phyloP scores from a whole-genome alignment of 2,329 filamentous ascomycete species.

The Aspergillus japonicus region DNA sequence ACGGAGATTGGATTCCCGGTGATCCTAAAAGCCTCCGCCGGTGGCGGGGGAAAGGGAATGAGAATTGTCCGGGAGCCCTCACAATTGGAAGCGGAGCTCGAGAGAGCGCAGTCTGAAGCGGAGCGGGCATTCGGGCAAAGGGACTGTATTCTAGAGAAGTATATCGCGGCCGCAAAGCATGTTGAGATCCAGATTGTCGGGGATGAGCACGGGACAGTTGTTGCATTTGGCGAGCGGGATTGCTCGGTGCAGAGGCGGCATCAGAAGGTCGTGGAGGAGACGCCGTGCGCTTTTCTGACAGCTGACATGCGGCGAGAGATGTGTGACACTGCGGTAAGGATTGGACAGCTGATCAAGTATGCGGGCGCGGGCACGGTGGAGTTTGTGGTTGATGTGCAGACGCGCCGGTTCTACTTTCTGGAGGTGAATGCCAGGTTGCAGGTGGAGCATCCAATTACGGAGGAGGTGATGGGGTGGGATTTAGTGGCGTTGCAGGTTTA shows the following conservation, averaged over 20 bases:
- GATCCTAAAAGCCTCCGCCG: no score
- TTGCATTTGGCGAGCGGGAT: slow-evolving; percentile 46
- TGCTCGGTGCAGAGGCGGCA: slow-evolving; percentile 54
- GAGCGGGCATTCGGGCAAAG: no score
- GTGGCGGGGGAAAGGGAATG: no score
- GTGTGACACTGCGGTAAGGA: slow-evolving; percentile 23
- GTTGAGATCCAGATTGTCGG: no score
- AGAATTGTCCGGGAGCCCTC: no score
- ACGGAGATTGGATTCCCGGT: no score
- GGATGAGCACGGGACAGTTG: slow-evolving; percentile 33
- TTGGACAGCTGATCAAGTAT: slow-evolving; percentile 34
- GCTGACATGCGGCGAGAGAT: slow-evolving; percentile 35
- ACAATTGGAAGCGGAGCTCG: no score
- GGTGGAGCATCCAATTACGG: slow-evolving; percentile 51
- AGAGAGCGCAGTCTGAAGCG: no score
- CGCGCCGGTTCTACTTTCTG: slow-evolving; percentile 46
- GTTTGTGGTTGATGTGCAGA: slow-evolving; percentile 45
- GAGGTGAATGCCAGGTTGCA: slow-evolving; percentile 53
- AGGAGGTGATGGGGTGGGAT: slow-evolving; percentile 41
- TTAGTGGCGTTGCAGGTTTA: slow-evolving; percentile 11
- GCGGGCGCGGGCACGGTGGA: slow-evolving; percentile 48
- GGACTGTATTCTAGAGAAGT: no score
- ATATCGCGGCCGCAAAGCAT: no score
- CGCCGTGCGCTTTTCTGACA: slow-evolving; percentile 39
- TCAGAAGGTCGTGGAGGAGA: slow-evolving; percentile 55